These are phyloP conservation scores for Helianthus annuus DNA, from an alignment of 129 eudicot species.

Conservation along the genomic window HanXRQr2.0-SUNRISE NC_035437.2:128487770-128488269, in stretches of 20 bases:
- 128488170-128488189: neutral
- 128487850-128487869: neutral
- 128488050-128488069: slow-evolving; percentile 63
- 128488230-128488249: neutral
- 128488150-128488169: neutral
- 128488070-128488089: slow-evolving; percentile 47
- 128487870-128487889: slow-evolving; percentile 3
- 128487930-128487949: neutral
- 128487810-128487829: too few relatives aligned
- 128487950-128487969: neutral
- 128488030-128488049: slow-evolving; percentile 74
- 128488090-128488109: slow-evolving; percentile 37
- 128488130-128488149: neutral
- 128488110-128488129: slow-evolving; percentile 53
- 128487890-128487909: slow-evolving; percentile 3
- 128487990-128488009: neutral
- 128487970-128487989: neutral
- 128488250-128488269: neutral
- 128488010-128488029: slow-evolving; percentile 76
- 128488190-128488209: neutral
- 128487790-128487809: neutral
- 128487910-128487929: slow-evolving; percentile 11
- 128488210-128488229: neutral
- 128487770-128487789: slow-evolving; percentile 17
- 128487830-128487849: slow-evolving; percentile 13